Evolutionary conservation across 148 eudicot species (phyloP).

Genomic region (Selenicereus undatus): DNA sequence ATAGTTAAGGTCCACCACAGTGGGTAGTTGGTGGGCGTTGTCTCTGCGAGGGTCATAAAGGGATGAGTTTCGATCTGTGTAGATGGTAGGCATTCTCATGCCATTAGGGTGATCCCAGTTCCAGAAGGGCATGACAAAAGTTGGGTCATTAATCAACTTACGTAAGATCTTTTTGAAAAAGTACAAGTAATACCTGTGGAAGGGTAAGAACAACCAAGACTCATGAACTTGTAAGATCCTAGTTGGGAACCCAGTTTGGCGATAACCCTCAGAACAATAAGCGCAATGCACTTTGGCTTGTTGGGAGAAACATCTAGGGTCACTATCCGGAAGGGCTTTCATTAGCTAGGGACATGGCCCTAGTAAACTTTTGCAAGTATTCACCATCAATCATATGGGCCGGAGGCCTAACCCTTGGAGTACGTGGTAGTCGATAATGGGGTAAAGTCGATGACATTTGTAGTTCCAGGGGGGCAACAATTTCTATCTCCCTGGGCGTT

Average conservation of each 20-base stretch:
- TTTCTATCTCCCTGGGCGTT: conserved; percentile 20
- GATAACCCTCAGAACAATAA: conserved; percentile 74
- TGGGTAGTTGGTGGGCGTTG: conserved; percentile 42
- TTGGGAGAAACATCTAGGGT: conserved; percentile 68
- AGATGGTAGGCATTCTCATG: conserved; percentile 58
- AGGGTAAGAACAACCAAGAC: conserved; percentile 84
- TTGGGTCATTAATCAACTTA: conserved; percentile 57
- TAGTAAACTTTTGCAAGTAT: conserved; percentile 46
- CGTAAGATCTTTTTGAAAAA: conserved; percentile 63
- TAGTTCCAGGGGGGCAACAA: conserved; percentile 62
- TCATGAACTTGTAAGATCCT: conserved; percentile 64
- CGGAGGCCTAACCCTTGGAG: conserved; percentile 51
- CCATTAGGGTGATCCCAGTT: conserved; percentile 69
- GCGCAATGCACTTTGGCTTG: conserved; percentile 89
- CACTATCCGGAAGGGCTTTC: conserved; percentile 61
- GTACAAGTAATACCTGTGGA: conserved; percentile 69
- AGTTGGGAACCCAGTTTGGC: conserved; percentile 60
- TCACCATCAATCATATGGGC: conserved; percentile 54
- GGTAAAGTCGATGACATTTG: conserved; percentile 42
- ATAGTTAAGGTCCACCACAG: conserved; percentile 47
- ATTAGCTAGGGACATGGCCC: conserved; percentile 65
- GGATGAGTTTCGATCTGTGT: conserved; percentile 36
- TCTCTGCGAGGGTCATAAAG: conserved; percentile 48
- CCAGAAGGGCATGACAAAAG: conserved; percentile 79
- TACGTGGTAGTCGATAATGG: conserved; percentile 28